Percentiles rank a stretch among this genome's conserved stretches.
phyloP scores from a whole-genome alignment of 1,139 yeast genomes.

The Debaryomyces sp. region DNA sequence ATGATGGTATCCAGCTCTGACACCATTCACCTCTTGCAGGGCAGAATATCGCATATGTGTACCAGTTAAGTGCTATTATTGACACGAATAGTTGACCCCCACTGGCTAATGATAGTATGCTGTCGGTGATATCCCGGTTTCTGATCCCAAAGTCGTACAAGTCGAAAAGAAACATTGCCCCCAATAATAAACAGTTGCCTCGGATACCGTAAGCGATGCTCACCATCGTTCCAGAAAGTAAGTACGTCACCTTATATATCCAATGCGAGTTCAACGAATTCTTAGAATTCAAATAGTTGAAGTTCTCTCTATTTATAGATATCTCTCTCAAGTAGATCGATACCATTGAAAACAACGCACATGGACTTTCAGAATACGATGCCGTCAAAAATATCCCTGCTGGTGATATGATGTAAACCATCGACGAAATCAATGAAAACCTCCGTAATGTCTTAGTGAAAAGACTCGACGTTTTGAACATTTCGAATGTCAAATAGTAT shows the following conservation, averaged over 20 bases:
- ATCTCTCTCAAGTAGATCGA: conserved; percentile 58
- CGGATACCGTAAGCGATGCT: conserved; percentile 64
- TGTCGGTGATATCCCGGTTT: conserved; percentile 18
- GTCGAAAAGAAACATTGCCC: conserved; percentile 67
- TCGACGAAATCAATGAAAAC: conserved; percentile 40
- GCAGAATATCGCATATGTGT: conserved; percentile 65
- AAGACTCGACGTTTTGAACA: conserved; percentile 27
- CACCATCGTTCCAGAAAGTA: conserved; percentile 61
- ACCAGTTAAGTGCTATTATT: conserved; percentile 49
- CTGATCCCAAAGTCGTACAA: conserved; percentile 29
- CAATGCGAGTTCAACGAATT: conserved; percentile 9
- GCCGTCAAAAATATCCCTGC: conserved; percentile 80
- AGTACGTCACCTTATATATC: conserved; percentile 26
- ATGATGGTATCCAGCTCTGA: conserved; percentile 51
- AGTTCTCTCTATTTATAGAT: conserved; percentile 28
- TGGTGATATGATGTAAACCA: conserved; percentile 64
- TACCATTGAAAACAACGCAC: conserved; percentile 62
- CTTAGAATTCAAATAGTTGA: conserved; percentile 16
- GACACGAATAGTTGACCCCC: conserved; percentile 57
- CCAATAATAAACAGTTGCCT: conserved; percentile 76
- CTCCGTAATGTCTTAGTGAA: conserved; percentile 19
- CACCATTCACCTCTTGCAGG: conserved; percentile 83
- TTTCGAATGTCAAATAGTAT: conserved; percentile 47
- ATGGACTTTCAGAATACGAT: conserved; percentile 77
- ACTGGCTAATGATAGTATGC: conserved; percentile 42